Percentiles rank a stretch among this genome's conserved stretches.
phyloP scores from a whole-genome alignment of 1,284 basidiomycete species.

The Schizophyllum commune region DNA sequence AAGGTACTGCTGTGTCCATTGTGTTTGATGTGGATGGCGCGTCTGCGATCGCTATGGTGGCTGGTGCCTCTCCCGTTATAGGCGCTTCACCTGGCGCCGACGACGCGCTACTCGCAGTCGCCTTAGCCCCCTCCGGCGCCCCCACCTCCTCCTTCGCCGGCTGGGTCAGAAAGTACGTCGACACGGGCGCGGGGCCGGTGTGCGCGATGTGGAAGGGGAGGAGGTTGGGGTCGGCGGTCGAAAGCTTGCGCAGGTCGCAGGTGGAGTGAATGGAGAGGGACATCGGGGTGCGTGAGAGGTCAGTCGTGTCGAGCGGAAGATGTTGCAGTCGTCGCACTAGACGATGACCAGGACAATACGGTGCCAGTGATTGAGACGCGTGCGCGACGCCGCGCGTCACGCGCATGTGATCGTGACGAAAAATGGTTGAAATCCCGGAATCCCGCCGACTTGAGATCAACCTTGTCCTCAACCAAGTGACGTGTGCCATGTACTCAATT shows the following conservation, averaged over 20 bases:
- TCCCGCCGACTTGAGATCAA: too few relatives aligned
- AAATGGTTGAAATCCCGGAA: too few relatives aligned
- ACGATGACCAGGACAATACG: background rate
- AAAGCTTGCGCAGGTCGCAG: conserved; percentile 13
- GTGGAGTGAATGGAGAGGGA: background rate
- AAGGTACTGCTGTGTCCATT: conserved; percentile 3
- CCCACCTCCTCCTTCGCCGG: conserved; percentile 30
- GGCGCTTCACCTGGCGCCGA: conserved; percentile 1
- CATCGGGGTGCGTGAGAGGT: too few relatives aligned
- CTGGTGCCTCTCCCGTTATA: background rate
- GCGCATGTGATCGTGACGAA: background rate
- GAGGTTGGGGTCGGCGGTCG: conserved; percentile 45
- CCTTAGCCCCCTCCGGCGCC: conserved; percentile 14
- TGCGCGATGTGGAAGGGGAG: conserved; percentile 77
- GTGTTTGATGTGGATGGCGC: background rate
- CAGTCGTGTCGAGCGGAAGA: background rate
- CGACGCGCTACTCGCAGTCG: background rate
- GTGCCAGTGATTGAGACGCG: too few relatives aligned
- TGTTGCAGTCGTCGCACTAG: too few relatives aligned
- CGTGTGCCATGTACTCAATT: too few relatives aligned
- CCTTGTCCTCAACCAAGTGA: too few relatives aligned
- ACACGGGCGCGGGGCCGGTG: conserved; percentile 62
- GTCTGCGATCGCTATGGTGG: conserved; percentile 1
- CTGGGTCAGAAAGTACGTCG: conserved; percentile 59
- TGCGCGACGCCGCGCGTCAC: background rate